These are phyloP conservation scores for Diaporthe sp. DNA, from an alignment of 2,329 filamentous ascomycete genomes.

Conservation along the genomic window DNA sequence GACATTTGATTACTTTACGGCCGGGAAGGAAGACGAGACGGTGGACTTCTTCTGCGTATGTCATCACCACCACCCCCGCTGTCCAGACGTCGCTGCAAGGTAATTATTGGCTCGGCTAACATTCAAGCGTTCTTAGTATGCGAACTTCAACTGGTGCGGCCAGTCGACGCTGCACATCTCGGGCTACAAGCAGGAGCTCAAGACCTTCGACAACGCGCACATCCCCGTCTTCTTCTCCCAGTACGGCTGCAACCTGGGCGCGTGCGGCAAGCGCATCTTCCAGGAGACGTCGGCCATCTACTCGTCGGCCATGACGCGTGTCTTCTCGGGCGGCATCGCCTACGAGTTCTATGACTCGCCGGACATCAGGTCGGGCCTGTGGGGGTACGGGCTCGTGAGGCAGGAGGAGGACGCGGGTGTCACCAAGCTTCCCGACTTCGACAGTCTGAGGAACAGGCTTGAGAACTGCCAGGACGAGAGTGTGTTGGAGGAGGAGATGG, in stretches of 20 bases:
- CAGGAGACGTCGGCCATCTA: conserved; percentile 71
- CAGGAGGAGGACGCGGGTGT: conserved; percentile 24
- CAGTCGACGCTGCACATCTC: conserved; percentile 64
- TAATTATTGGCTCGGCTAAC: background rate
- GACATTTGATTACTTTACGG: conserved; percentile 41
- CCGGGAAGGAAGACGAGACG: conserved; percentile 38
- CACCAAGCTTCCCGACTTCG: conserved; percentile 37
- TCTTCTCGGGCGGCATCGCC: conserved; percentile 71
- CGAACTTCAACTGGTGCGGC: conserved; percentile 72
- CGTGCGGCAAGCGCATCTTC: conserved; percentile 65
- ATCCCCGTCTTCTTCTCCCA: conserved; percentile 78
- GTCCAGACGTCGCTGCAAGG: background rate
- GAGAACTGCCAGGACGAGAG: conserved; percentile 4
- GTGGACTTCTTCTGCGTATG: conserved; percentile 42
- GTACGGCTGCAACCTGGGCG: conserved; percentile 66
- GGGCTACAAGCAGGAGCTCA: conserved; percentile 59
- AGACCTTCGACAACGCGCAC: conserved; percentile 66
- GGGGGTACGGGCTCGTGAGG: conserved; percentile 59
- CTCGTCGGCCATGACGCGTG: conserved; percentile 65
- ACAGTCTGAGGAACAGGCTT: conserved; percentile 35
- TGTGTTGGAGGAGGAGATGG: background rate
- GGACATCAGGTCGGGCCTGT: conserved; percentile 46
- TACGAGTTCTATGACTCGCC: conserved; percentile 73
- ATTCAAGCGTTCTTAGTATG: conserved; percentile 50
- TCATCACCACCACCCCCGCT: background rate